Evolutionary conservation across 2,329 filamentous ascomycete genomes (phyloP), one percentile per base, ranked within the genome.

Genomic region (Fusarium pseudocircinatum): DNA sequence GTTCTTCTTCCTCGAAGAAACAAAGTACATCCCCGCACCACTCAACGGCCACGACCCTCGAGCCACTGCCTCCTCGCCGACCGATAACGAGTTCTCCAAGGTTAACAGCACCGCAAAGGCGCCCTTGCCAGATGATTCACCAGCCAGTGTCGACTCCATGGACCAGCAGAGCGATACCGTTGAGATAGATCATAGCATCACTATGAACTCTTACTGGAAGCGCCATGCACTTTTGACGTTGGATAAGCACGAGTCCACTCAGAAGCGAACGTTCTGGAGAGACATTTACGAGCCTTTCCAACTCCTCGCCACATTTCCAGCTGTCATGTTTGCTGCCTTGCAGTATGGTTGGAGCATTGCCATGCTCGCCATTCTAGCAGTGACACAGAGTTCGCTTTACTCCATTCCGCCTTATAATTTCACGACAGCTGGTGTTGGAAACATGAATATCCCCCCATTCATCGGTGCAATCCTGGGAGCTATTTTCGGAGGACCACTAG

Each of bases 1-100:
- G 47, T 40, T 78, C 28, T 73, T 78, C 20, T 84, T 88, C 18
- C 87, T 84, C 47, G 73, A 76, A 22, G 70, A 74, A 32, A 63
- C 72, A 2, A 74, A 72, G 3, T 69, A 56, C 16, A 61, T 58
- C 1, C 60, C 49, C 8, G 34, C 57, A 4, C 24, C 52, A 0
- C 24, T 72, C 7, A 44, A 57, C 16, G 64, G 68, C 2, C 57
- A 50, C 4, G 40, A n/a, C 14, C 34, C 39, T 7, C 24, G 2
- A 16, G 24, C 6, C 9, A 9, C 22, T 7, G 0, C 43, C 2
- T 60, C 57, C 6, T 50, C 30, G 0, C n/a, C 54, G 1, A 10
- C 24, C 8, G 32, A 50, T n/a, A 28, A n/a, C 20, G 15, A 37
- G 20, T 22, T 59, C 4, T 37, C 24, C 24, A 59, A 47, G 20